Conservation (phyloP, 305 asterid genomes). For the Rubia peregrina region DNA sequence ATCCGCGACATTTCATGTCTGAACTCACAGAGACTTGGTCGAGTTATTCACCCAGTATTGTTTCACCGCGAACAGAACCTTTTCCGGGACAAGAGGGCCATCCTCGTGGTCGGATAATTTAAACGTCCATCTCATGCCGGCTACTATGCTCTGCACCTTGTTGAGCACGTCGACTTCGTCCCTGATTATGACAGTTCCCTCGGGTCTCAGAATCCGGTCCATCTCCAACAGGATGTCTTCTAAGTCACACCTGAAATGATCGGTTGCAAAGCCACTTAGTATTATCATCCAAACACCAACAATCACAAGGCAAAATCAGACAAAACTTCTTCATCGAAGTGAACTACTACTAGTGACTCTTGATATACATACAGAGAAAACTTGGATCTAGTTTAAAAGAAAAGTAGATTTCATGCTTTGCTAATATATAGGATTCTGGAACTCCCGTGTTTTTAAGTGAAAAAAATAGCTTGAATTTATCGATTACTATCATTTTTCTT, state of each 20-base stretch:
- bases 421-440: too few species aligned
- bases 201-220: slow-evolving; percentile 92
- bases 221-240: slow-evolving; percentile 84
- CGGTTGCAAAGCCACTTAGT: neutral
- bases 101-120: slow-evolving; percentile 92
- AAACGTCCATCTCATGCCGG: slow-evolving; percentile 69
- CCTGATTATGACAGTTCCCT: slow-evolving; percentile 87
- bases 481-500: neutral
- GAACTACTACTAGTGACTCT: neutral
- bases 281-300: neutral
- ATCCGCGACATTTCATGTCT: slow-evolving; percentile 1
- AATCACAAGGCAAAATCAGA: neutral
- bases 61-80: slow-evolving; percentile 71
- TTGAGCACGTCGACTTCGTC: slow-evolving; percentile 81
- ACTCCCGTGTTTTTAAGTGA: too few species aligned
- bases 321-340: neutral
- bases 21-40: slow-evolving; percentile 48
- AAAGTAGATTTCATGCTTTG: neutral
- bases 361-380: too few species aligned
- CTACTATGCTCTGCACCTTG: slow-evolving; percentile 64
- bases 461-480: neutral
- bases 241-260: slow-evolving; percentile 53
- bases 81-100: slow-evolving; percentile 82
- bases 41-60: slow-evolving; percentile 82
- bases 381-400: neutral